phyloP scores from a whole-genome alignment of 2,329 filamentous ascomycete genomes.

The Ophiostoma sp. region DNA sequence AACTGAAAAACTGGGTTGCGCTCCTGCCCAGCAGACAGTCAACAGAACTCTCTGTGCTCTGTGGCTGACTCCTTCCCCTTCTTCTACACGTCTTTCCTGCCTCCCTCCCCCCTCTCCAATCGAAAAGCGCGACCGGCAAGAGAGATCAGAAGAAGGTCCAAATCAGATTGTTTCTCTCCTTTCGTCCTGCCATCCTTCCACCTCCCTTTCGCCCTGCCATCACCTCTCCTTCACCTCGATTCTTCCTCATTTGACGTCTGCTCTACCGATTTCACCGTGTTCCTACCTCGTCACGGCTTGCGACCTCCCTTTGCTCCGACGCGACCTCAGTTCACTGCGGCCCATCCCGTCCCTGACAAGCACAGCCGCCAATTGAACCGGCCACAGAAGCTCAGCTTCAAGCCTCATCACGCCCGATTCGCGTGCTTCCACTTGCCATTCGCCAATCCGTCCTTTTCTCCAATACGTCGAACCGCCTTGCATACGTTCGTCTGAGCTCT shows the following conservation, averaged over 20 bases:
- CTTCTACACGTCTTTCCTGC: not conserved
- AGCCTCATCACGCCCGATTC: not conserved
- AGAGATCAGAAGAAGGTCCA: not conserved
- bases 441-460: not conserved
- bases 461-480: not conserved
- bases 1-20: not conserved
- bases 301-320: not conserved
- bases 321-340: not conserved
- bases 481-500: not conserved
- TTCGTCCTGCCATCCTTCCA: not conserved
- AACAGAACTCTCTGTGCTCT: constrained; percentile 1
- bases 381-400: not conserved
- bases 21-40: not conserved
- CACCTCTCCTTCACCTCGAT: not conserved
- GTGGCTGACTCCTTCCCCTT: constrained; percentile 8
- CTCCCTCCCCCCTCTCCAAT: constrained; percentile 1
- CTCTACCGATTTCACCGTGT: not conserved
- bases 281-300: not conserved
- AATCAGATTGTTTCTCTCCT: not conserved
- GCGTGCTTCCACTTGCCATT: not conserved
- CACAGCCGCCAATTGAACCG: not conserved
- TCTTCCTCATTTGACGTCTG: not conserved
- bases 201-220: not conserved
- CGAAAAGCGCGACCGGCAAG: not conserved
- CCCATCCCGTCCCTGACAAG: not conserved